Conservation (phyloP, 2,329 filamentous ascomycete genomes). For the Daldinia sp. region DNA sequence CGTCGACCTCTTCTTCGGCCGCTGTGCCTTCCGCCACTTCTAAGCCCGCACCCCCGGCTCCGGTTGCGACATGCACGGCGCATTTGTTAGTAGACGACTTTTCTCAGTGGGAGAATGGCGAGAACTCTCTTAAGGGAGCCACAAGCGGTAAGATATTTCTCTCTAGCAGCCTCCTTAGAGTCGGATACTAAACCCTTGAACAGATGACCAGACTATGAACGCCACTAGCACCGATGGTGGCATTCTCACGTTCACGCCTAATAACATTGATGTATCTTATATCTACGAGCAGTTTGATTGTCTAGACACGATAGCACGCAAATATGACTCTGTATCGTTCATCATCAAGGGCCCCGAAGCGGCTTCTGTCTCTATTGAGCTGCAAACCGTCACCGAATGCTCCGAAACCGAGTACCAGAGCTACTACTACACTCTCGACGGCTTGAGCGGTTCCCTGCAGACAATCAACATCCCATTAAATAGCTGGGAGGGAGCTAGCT, state of each 20-base stretch:
- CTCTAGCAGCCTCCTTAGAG: not conserved
- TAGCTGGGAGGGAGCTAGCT: slow-evolving; percentile 63
- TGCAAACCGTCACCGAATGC: slow-evolving; percentile 47
- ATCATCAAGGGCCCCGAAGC: slow-evolving; percentile 49
- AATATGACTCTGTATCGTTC: slow-evolving; percentile 48
- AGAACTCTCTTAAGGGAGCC: slow-evolving; percentile 44
- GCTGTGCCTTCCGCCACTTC: slow-evolving; percentile 12
- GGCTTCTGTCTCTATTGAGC: slow-evolving; percentile 50
- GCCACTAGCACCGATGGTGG: slow-evolving; percentile 42
- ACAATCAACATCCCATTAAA: slow-evolving; percentile 64
- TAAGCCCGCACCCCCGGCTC: slow-evolving; percentile 21
- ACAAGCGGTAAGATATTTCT: slow-evolving; percentile 46
- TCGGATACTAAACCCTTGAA: slow-evolving; percentile 17
- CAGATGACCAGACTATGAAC: slow-evolving; percentile 50
- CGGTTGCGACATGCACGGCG: slow-evolving; percentile 44
- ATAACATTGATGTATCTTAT: slow-evolving; percentile 44
- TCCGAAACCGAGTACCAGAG: slow-evolving; percentile 51
- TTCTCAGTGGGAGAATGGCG: slow-evolving; percentile 46
- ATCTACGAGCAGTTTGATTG: slow-evolving; percentile 50
- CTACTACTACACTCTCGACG: slow-evolving; percentile 58
- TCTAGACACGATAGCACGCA: slow-evolving; percentile 36
- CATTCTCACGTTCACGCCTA: slow-evolving; percentile 47
- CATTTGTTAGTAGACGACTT: slow-evolving; percentile 54
- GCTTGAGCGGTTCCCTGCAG: slow-evolving; percentile 63
- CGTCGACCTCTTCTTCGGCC: not conserved